Evolutionary conservation across 2,329 filamentous ascomycete genomes (phyloP).

Genomic region (Sclerotinia sclerotiorum): DNA sequence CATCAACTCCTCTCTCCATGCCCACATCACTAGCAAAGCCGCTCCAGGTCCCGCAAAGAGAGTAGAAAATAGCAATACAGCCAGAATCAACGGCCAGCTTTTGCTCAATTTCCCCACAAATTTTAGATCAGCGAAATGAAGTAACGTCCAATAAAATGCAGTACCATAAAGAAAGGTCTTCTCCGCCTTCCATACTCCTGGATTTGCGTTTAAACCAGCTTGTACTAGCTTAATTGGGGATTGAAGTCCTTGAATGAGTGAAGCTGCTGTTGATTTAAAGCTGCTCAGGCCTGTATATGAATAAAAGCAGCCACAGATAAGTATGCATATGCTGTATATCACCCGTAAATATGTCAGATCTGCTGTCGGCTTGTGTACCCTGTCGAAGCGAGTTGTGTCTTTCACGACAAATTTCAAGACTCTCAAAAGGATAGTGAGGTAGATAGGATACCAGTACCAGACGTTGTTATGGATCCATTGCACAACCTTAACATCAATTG

Average conservation of each 20-base stretch:
- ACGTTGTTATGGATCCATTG: constrained; percentile 36
- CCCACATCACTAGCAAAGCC: constrained; percentile 38
- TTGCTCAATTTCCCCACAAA: constrained; percentile 35
- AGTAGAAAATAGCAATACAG: constrained; percentile 26
- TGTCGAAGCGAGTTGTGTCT: constrained; percentile 9
- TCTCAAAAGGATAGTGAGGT: constrained; percentile 25
- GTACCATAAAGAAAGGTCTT: constrained; percentile 31
- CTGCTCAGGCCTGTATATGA: constrained; percentile 35
- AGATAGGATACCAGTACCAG: constrained; percentile 47
- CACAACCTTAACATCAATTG: constrained; percentile 26
- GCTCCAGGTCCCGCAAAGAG: constrained; percentile 39
- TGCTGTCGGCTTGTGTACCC: constrained; percentile 12
- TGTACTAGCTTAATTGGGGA: not conserved
- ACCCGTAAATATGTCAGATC: constrained; percentile 28
- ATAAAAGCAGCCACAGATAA: not conserved
- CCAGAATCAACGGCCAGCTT: constrained; percentile 29
- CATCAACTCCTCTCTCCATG: constrained; percentile 42
- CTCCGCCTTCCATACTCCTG: constrained; percentile 14
- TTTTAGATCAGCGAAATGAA: constrained; percentile 42
- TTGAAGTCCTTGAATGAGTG: not conserved
- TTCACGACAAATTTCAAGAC: not conserved
- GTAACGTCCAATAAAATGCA: constrained; percentile 38
- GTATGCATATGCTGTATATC: constrained; percentile 23
- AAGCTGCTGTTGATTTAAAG: constrained; percentile 28
- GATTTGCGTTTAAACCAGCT: not conserved